Evolutionary conservation across 495 filamentous ascomycete genomes (phyloP).

Genomic region (Immersiella caudata): DNA sequence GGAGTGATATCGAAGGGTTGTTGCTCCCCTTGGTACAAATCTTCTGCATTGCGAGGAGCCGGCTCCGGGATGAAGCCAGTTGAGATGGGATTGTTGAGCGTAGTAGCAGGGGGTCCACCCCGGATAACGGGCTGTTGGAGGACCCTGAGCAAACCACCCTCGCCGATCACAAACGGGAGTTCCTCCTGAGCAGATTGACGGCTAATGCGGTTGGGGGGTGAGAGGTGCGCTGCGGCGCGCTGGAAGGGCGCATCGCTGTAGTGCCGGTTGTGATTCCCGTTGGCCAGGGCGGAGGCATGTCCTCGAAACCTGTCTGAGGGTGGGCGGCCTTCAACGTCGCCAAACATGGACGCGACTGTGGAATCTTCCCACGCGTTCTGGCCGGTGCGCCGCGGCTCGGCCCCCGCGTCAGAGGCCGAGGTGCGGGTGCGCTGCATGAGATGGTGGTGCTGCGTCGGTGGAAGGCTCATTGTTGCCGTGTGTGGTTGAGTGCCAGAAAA

Average conservation of each 20-base stretch:
- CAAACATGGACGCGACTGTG: slow-evolving; percentile 42
- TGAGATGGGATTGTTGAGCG: slow-evolving; percentile 17
- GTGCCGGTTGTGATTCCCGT: slow-evolving; percentile 31
- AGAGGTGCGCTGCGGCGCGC: slow-evolving; percentile 13
- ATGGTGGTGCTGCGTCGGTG: slow-evolving; percentile 29
- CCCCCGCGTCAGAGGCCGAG: slow-evolving; percentile 34
- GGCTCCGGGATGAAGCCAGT: slow-evolving; percentile 26
- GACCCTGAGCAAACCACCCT: slow-evolving; percentile 39
- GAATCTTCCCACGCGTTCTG: slow-evolving; percentile 45
- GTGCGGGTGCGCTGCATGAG: slow-evolving; percentile 38
- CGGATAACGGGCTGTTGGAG: slow-evolving; percentile 23
- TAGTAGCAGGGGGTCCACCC: slow-evolving; percentile 14
- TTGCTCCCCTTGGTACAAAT: slow-evolving; percentile 31
- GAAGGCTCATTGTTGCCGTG: slow-evolving; percentile 27
- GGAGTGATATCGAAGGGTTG: slow-evolving; percentile 32
- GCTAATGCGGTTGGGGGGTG: slow-evolving; percentile 16
- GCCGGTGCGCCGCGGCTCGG: slow-evolving; percentile 22
- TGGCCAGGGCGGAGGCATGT: background rate
- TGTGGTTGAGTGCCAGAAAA: slow-evolving; percentile 24
- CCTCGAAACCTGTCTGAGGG: slow-evolving; percentile 34
- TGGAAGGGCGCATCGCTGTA: slow-evolving; percentile 31
- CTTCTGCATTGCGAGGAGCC: slow-evolving; percentile 24
- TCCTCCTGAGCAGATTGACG: slow-evolving; percentile 25
- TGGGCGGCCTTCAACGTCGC: slow-evolving; percentile 35
- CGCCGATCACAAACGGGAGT: slow-evolving; percentile 38